Evolutionary conservation across 306 rosid species (phyloP).

Genomic region (Psophocarpus tetragonolobus): DNA sequence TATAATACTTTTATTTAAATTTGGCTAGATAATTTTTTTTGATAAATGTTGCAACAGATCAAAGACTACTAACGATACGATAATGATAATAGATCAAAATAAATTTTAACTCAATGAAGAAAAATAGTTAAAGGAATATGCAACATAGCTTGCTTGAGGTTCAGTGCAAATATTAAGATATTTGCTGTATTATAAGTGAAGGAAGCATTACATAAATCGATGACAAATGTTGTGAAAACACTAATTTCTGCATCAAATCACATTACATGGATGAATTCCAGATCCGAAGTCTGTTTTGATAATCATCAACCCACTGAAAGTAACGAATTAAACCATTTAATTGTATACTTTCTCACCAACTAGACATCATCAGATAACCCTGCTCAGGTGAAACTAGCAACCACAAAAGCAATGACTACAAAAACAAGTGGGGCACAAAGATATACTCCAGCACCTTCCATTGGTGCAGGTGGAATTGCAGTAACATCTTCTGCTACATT

Average conservation of each 20-base stretch:
- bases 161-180: not conserved
- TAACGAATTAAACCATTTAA: conserved; percentile 26
- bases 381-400: conserved; percentile 53
- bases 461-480: conserved; percentile 72
- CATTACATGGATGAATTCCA: conserved; percentile 1
- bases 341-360: not conserved
- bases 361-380: conserved; percentile 2
- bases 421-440: conserved; percentile 39
- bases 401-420: conserved; percentile 43
- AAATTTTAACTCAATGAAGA: no score
- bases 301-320: not conserved
- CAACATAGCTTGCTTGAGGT: not conserved
- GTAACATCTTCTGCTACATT: conserved; percentile 45
- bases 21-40: no score
- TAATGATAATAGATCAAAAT: no score
- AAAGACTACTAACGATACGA: no score
- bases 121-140: no score
- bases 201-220: conserved; percentile 22
- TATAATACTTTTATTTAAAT: no score
- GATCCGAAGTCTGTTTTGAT: not conserved
- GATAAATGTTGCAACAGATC: no score
- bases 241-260: conserved; percentile 8
- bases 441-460: conserved; percentile 54
- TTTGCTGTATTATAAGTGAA: conserved; percentile 16
- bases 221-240: conserved; percentile 18